Evolutionary conservation across 2,329 filamentous ascomycete genomes (phyloP).

Genomic region (Helotiales sp.): DNA sequence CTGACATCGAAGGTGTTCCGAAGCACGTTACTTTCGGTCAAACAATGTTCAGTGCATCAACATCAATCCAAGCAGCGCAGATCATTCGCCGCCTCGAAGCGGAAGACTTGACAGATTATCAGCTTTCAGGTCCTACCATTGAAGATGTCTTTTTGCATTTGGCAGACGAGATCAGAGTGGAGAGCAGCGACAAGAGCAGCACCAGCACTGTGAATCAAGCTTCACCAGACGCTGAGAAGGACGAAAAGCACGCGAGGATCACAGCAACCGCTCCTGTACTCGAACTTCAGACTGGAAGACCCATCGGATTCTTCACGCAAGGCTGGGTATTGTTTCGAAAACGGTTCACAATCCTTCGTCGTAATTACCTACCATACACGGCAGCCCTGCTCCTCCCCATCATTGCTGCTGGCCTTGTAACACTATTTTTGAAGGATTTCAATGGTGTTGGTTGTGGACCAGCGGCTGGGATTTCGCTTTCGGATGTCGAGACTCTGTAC

Average conservation of each 20-base stretch:
- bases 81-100: conserved; percentile 71
- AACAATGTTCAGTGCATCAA: conserved; percentile 69
- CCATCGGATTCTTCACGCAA: conserved; percentile 70
- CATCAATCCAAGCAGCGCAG: conserved; percentile 68
- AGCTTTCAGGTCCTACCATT: conserved; percentile 84
- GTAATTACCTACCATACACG: conserved; percentile 75
- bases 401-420: conserved; percentile 75
- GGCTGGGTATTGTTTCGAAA: conserved; percentile 75
- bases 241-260: conserved; percentile 31
- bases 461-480: conserved; percentile 45
- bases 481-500: conserved; percentile 27
- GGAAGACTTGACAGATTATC: conserved; percentile 70
- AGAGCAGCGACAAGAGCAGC: conserved; percentile 33
- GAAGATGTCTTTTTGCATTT: conserved; percentile 90
- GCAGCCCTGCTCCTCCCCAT: conserved; percentile 78
- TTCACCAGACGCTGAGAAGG: conserved; percentile 8
- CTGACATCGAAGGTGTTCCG: conserved; percentile 53
- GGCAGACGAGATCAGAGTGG: conserved; percentile 72
- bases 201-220: conserved; percentile 16
- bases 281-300: conserved; percentile 65
- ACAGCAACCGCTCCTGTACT: conserved; percentile 34
- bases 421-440: conserved; percentile 68
- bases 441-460: conserved; percentile 53
- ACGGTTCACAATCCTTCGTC: conserved; percentile 71
- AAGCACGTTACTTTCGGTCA: conserved; percentile 67